Conservation (phyloP, 768 basidiomycete species). For the Lentinus tigrinus region DNA sequence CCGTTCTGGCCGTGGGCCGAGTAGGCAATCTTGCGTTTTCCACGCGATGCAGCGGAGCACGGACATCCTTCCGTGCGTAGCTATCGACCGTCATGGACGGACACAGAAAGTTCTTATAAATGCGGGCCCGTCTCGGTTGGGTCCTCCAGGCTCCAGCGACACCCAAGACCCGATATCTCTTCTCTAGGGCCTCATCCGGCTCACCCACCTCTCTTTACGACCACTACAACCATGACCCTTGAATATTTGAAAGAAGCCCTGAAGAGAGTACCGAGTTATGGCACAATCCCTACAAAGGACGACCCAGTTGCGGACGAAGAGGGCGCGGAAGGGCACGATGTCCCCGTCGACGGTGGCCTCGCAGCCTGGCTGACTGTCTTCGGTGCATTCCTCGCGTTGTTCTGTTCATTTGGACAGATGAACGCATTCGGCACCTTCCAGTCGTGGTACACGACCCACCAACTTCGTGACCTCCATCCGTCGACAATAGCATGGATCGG, state of each 20-base stretch:
- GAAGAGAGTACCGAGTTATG: background rate
- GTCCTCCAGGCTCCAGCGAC: background rate
- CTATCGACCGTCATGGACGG: slow-evolving; percentile 13
- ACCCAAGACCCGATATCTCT: background rate
- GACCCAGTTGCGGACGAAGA: background rate
- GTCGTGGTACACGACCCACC: slow-evolving; percentile 61
- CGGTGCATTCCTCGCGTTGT: slow-evolving; percentile 63
- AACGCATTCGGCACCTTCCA: slow-evolving; percentile 73
- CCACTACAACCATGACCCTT: background rate
- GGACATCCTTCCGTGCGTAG: slow-evolving; percentile 6
- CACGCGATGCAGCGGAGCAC: background rate
- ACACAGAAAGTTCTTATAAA: slow-evolving; percentile 1
- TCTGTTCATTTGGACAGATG: slow-evolving; percentile 71
- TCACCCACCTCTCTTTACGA: background rate
- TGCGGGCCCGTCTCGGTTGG: background rate
- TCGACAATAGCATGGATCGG: slow-evolving; percentile 45
- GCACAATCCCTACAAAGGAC: background rate
- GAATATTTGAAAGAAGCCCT: background rate
- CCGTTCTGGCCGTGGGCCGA: background rate
- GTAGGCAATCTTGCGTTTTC: slow-evolving; percentile 2
- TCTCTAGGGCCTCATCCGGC: background rate
- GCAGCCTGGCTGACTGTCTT: slow-evolving; percentile 48
- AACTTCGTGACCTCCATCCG: slow-evolving; percentile 46
- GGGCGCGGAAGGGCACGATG: background rate
- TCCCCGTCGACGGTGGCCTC: slow-evolving; percentile 31